Conservation (phyloP, 192 early-diverging fungal genomes). For the Piromyces sp. region DNA sequence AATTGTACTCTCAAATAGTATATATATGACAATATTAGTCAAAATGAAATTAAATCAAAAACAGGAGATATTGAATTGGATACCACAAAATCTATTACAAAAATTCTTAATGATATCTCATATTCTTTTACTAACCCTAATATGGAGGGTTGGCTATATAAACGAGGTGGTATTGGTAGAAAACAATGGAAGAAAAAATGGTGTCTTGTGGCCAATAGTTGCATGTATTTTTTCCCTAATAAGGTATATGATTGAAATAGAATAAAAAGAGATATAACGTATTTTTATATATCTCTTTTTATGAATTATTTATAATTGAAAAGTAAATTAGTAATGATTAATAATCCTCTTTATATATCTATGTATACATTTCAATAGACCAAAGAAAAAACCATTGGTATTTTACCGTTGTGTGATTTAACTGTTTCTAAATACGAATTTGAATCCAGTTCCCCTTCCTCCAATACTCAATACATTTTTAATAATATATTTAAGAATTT, state of each 20-base stretch:
- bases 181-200: neutral
- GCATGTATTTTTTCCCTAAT: neutral
- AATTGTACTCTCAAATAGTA: no score
- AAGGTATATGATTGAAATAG: neutral
- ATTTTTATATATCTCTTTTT: no score
- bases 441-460: neutral
- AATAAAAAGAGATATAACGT: neutral
- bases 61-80: neutral
- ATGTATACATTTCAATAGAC: no score
- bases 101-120: neutral
- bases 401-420: neutral
- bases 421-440: neutral
- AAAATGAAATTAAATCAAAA: neutral
- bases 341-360: no score
- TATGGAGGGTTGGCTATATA: neutral
- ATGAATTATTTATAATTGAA: no score
- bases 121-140: neutral
- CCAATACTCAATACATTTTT: neutral
- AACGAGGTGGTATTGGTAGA: neutral
- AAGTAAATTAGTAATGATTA: no score
- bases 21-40: neutral
- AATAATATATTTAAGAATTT: neutral
- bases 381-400: neutral
- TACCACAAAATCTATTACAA: neutral
- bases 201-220: neutral